Percentiles rank a stretch among this genome's conserved stretches.
Evolutionary conservation across 345 rosid species (phyloP).

Genomic region (Kandelia obovata): DNA sequence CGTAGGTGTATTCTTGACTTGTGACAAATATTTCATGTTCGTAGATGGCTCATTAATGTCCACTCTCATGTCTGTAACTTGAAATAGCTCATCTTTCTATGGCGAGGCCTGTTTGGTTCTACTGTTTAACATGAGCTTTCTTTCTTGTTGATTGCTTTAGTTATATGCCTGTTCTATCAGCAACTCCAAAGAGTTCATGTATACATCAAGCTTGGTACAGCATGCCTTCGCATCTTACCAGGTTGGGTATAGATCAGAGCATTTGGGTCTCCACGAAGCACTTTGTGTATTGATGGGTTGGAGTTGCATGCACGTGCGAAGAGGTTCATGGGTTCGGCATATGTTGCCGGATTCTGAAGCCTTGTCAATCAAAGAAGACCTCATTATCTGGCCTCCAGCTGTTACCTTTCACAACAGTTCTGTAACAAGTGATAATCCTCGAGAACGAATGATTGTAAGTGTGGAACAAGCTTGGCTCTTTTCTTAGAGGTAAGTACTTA

Average conservation of each 20-base stretch:
- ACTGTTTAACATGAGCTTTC: slow-evolving; percentile 2
- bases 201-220: slow-evolving; percentile 36
- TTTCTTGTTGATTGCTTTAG: slow-evolving; percentile 4
- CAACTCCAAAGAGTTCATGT: slow-evolving; percentile 35
- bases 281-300: slow-evolving; percentile 55
- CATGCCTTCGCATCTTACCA: slow-evolving; percentile 34
- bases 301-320: slow-evolving; percentile 19
- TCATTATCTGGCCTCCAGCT: slow-evolving; percentile 55
- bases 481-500: slow-evolving; percentile 37
- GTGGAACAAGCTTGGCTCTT: slow-evolving; percentile 27
- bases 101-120: neutral
- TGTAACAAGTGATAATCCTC: slow-evolving; percentile 28
- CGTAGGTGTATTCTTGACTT: neutral
- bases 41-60: neutral
- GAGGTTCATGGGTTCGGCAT: slow-evolving; percentile 28
- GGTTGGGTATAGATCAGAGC: slow-evolving; percentile 39
- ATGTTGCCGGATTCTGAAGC: slow-evolving; percentile 34
- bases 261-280: slow-evolving; percentile 54
- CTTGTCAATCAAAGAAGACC: slow-evolving; percentile 42
- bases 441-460: slow-evolving; percentile 29
- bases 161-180: slow-evolving; percentile 20
- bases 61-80: neutral
- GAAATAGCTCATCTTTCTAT: slow-evolving; percentile 7
- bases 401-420: slow-evolving; percentile 45
- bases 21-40: neutral